Conservation (phyloP, 805 yeast genomes). For the Schwanniomyces yamadae region DNA sequence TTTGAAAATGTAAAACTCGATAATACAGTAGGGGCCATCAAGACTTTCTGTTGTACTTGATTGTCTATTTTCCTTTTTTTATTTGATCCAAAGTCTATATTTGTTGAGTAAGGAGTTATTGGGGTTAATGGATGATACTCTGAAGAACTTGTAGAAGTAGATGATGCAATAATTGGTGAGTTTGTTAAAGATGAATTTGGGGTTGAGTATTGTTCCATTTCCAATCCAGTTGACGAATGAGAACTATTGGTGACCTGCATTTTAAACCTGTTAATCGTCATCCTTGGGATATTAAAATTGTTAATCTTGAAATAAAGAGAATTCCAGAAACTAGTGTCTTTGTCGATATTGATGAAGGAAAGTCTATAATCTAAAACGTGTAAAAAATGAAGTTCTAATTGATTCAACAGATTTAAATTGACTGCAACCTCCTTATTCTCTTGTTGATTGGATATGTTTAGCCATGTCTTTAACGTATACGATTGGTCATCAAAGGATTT, state of each 20-base stretch:
- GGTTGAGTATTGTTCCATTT: background rate
- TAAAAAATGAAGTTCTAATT: slow-evolving; percentile 28
- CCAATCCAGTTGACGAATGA: too few species aligned
- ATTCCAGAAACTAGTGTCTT: slow-evolving; percentile 25
- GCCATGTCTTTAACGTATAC: slow-evolving; percentile 53
- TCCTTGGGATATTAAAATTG: slow-evolving; percentile 9
- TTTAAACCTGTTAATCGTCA: slow-evolving; percentile 10
- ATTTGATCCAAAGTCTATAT: background rate
- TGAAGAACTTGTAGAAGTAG: slow-evolving; percentile 5
- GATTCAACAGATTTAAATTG: slow-evolving; percentile 24
- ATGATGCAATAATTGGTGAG: slow-evolving; percentile 3
- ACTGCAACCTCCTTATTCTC: slow-evolving; percentile 11
- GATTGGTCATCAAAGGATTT: slow-evolving; percentile 50
- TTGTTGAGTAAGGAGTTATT: slow-evolving; percentile 17
- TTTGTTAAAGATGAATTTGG: slow-evolving; percentile 1
- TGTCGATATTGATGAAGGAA: slow-evolving; percentile 20
- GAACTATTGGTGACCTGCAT: slow-evolving; percentile 6
- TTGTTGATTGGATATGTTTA: slow-evolving; percentile 19
- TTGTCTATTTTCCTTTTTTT: slow-evolving; percentile 6
- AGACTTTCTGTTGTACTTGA: too few species aligned
- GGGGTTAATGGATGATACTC: slow-evolving; percentile 26
- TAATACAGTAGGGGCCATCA: too few species aligned
- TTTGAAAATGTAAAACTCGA: too few species aligned
- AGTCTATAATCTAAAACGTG: slow-evolving; percentile 25
- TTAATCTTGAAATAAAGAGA: slow-evolving; percentile 7